phyloP scores from a whole-genome alignment of 768 basidiomycete species.

The Mycena sanguinolenta region DNA sequence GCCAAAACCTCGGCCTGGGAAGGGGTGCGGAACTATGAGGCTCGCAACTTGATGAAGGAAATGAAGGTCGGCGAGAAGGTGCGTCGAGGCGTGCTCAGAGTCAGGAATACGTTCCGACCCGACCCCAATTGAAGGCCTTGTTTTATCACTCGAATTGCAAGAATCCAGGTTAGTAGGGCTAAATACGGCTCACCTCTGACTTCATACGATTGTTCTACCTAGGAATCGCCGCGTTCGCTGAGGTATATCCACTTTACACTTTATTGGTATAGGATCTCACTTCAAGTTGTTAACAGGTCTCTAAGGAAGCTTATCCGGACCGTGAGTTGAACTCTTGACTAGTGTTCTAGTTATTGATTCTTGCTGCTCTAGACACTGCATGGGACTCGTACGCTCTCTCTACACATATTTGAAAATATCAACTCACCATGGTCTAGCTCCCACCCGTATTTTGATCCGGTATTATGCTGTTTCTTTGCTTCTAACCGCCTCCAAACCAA shows the following conservation, averaged over 20 bases:
- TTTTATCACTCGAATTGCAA: slow-evolving; percentile 94
- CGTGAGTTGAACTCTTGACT: slow-evolving; percentile 65
- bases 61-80: slow-evolving; percentile 86
- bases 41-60: slow-evolving; percentile 85
- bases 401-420: slow-evolving; percentile 21
- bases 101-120: neutral
- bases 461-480: slow-evolving; percentile 55
- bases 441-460: slow-evolving; percentile 88
- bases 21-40: slow-evolving; percentile 89
- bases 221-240: slow-evolving; percentile 88
- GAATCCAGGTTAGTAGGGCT: slow-evolving; percentile 69
- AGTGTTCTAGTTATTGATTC: slow-evolving; percentile 9
- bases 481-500: neutral
- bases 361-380: slow-evolving; percentile 75
- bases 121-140: slow-evolving; percentile 64
- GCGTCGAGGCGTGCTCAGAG: slow-evolving; percentile 21
- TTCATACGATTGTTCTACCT: slow-evolving; percentile 2
- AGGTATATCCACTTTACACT: slow-evolving; percentile 59
- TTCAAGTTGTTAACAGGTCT: slow-evolving; percentile 65
- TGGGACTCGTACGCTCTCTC: slow-evolving; percentile 80
- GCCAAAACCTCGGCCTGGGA: slow-evolving; percentile 84
- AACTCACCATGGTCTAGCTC: slow-evolving; percentile 49
- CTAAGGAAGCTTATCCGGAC: slow-evolving; percentile 91
- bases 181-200: neutral
- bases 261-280: slow-evolving; percentile 16